These are phyloP conservation scores for Starmerella apicola DNA, from an alignment of 805 yeast species.

Conservation along the genomic window DNA sequence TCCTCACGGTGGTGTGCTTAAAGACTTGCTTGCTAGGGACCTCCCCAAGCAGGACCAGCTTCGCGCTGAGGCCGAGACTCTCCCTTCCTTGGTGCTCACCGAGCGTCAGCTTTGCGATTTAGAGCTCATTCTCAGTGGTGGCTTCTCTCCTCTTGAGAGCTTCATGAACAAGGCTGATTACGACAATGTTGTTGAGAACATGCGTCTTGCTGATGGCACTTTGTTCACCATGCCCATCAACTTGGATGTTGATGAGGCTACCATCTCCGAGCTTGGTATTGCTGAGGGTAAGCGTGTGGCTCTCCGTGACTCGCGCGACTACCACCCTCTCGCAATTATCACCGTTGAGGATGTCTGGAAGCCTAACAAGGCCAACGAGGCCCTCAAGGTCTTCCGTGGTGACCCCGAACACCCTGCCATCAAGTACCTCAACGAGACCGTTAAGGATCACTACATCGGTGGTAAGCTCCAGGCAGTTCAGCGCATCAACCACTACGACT, in stretches of 20 bases:
- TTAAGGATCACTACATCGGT: conserved; percentile 79
- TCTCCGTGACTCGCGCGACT: conserved; percentile 72
- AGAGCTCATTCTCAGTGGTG: conserved; percentile 85
- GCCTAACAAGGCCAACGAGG: conserved; percentile 73
- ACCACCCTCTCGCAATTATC: conserved; percentile 64
- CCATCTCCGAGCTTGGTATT: conserved; percentile 33
- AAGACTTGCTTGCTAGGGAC: conserved; percentile 79
- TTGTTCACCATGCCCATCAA: conserved; percentile 92
- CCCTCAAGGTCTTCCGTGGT: conserved; percentile 80
- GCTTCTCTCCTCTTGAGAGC: conserved; percentile 77
- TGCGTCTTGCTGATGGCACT: conserved; percentile 63
- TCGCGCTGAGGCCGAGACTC: conserved; percentile 42
- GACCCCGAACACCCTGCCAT: conserved; percentile 96
- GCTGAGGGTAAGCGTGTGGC: conserved; percentile 51
- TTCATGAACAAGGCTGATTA: conserved; percentile 60
- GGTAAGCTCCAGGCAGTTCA: conserved; percentile 76
- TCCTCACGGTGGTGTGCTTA: conserved; percentile 87
- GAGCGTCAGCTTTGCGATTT: conserved; percentile 88
- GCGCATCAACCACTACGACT: conserved; percentile 81
- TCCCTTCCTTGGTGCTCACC: conserved; percentile 41
- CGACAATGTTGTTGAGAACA: conserved; percentile 47
- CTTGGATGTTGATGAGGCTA: conserved; percentile 52
- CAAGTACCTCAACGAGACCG: conserved; percentile 53
- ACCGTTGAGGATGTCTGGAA: conserved; percentile 66
- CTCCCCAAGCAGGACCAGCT: conserved; percentile 44